A percentile compares a stretch with the other conserved stretches of the same genome.
phyloP scores from a whole-genome alignment of 306 rosid species.

The Vigna hirtella region DNA sequence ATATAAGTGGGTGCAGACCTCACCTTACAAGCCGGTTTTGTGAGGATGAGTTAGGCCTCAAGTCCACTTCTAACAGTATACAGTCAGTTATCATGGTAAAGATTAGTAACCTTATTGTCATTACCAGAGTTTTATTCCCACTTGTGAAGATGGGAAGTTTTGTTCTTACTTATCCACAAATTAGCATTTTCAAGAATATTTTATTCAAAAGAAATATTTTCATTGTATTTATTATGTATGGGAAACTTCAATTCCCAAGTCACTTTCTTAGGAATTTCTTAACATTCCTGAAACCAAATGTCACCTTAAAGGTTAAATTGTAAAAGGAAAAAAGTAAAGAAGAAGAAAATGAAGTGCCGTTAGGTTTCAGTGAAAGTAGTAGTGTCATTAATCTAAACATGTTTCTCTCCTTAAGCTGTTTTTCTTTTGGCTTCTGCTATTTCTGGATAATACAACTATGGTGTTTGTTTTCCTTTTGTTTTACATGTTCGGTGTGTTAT shows the following conservation, averaged over 20 bases:
- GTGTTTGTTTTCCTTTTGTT: not conserved
- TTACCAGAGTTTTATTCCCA: not conserved
- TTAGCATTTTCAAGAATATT: not conserved
- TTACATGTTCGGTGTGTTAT: not conserved
- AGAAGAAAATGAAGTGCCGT: not conserved
- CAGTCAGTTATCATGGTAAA: too few relatives aligned
- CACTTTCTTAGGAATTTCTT: not conserved
- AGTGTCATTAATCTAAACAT: not conserved
- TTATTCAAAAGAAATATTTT: not conserved
- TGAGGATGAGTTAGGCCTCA: too few relatives aligned
- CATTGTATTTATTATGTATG: not conserved
- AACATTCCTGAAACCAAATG: not conserved
- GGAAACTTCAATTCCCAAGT: not conserved
- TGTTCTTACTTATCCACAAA: not conserved
- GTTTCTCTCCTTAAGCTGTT: not conserved
- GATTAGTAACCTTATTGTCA: not conserved
- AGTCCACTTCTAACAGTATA: too few relatives aligned
- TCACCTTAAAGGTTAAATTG: constrained; percentile 3
- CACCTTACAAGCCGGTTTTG: too few relatives aligned
- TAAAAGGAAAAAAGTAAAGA: not conserved
- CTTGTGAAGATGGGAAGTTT: constrained; percentile 2
- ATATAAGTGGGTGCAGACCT: too few relatives aligned
- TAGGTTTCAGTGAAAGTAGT: constrained; percentile 16
- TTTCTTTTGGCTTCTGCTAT: constrained; percentile 4
- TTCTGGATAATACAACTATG: constrained; percentile 12